Base-by-base conservation (phyloP, 495 filamentous ascomycete genomes). In the Xylaria longipes region DNA sequence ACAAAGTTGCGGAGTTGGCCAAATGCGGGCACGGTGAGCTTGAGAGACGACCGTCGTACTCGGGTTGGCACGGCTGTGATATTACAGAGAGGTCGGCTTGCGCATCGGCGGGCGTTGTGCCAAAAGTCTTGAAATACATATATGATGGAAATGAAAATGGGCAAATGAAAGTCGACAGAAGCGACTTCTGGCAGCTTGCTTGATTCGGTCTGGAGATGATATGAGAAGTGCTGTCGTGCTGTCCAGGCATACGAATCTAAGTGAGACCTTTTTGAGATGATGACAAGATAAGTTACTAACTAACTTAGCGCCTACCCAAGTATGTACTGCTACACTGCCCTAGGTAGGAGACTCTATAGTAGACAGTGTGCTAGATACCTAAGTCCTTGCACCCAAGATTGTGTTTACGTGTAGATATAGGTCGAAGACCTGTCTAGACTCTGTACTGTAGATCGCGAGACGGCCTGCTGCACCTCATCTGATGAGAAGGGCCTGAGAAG, bases 1-100 rank as follows among this genome's bases (percentile, higher is more conserved):
- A 14, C 4, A 25, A 41, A 8, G 33, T 35, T 54, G 48, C 46
- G 46, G 35, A 52, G 43, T 70, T 54, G 68, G 35, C 58, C 22
- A 70, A 70, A 56, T 63, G 61, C 58, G 68, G 68, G 68, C 68
- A 54, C 33, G 58, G 58, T 54, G 60, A 63, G 60, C 60, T n/a
- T 25, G 60, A 41, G 58, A 37, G 20, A 27, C 20, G 58, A 9
- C 14, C 37, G 35, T 63, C 60, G 60, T 63, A 63, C 60, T 43
- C 57, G 60, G 60, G 37, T 63, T 43, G 22, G 29, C 11, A 60
- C 54, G 29, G 54, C 54, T 20, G 35, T 41, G 46, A n/a, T 56
- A 56, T 48, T 33, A 63, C 35, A 43, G 12, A 43, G 31, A 20
- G 60, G 57, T 33, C 17, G 58, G 56, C 57, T 46, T 27, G 14